Evolutionary conservation across 495 filamentous ascomycete species (phyloP).

Genomic region (Penicillium lagena): DNA sequence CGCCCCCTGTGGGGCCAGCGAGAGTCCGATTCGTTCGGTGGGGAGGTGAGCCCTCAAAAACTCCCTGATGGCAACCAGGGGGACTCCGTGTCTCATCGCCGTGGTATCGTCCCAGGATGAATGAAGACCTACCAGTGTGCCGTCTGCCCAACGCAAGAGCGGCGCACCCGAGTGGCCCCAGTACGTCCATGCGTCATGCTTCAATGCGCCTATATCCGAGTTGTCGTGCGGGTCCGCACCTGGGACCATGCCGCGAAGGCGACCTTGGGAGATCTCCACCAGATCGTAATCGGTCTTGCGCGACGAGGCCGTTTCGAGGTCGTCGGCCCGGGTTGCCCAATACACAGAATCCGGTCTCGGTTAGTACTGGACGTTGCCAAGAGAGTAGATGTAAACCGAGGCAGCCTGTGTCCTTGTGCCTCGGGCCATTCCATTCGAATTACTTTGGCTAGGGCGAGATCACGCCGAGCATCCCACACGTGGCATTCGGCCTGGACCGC

Average conservation of each 20-base stretch:
- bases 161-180: conserved; percentile 47
- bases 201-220: conserved; percentile 40
- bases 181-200: conserved; percentile 49
- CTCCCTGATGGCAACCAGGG: conserved; percentile 22
- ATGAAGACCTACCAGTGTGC: conserved; percentile 36
- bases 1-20: too few species aligned
- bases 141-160: conserved; percentile 20
- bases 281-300: conserved; percentile 36
- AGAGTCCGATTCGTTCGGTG: not conserved
- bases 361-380: too few species aligned
- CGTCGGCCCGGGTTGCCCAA: conserved; percentile 39
- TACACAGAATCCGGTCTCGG: conserved; percentile 17
- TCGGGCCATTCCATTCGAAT: conserved; percentile 11
- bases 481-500: conserved; percentile 27
- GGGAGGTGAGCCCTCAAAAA: too few species aligned
- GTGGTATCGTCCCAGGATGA: conserved; percentile 42
- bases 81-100: conserved; percentile 38
- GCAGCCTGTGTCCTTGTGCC: not conserved
- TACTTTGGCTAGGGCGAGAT: conserved; percentile 35
- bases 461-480: conserved; percentile 28
- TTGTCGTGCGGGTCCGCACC: conserved; percentile 37
- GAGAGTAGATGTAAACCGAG: too few species aligned
- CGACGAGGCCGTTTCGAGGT: conserved; percentile 27
- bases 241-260: conserved; percentile 21
- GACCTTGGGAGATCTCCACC: conserved; percentile 30